Conservation (phyloP, 73 alveolate genomes). For the Diophrys appendiculata region DNA sequence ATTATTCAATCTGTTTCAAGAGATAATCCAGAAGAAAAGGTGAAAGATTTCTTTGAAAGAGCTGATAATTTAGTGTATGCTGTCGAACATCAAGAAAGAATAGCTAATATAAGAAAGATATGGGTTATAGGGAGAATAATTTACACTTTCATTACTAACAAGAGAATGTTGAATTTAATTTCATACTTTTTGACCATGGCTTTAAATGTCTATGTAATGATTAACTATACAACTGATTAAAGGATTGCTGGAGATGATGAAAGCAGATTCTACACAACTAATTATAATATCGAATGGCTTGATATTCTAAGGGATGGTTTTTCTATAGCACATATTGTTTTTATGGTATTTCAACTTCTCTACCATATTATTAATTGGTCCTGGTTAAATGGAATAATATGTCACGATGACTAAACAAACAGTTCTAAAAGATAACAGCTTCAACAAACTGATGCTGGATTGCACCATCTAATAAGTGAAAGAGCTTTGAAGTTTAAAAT, state of each 20-base stretch:
- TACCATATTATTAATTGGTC: constrained; percentile 7
- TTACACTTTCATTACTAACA: background rate
- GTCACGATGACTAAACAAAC: background rate
- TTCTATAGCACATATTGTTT: background rate
- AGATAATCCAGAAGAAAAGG: constrained; percentile 1
- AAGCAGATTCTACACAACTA: too few species aligned
- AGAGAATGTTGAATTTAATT: background rate
- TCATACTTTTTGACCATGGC: background rate
- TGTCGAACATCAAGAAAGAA: constrained; percentile 8
- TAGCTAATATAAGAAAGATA: background rate
- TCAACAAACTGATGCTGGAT: too few species aligned
- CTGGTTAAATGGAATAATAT: background rate
- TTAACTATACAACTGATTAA: too few species aligned
- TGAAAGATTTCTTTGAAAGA: background rate
- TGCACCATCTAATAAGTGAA: background rate
- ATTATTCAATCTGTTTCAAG: background rate
- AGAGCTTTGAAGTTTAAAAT: background rate
- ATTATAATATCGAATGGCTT: too few species aligned
- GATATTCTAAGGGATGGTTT: too few species aligned
- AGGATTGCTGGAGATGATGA: too few species aligned
- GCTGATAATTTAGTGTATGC: constrained; percentile 6
- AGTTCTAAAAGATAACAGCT: background rate
- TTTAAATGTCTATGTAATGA: background rate
- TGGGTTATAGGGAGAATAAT: background rate
- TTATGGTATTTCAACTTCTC: background rate